A percentile compares a stretch with the other conserved stretches of the same genome.
phyloP scores from a whole-genome alignment of 805 yeast genomes.

The Candida krabiensis region DNA sequence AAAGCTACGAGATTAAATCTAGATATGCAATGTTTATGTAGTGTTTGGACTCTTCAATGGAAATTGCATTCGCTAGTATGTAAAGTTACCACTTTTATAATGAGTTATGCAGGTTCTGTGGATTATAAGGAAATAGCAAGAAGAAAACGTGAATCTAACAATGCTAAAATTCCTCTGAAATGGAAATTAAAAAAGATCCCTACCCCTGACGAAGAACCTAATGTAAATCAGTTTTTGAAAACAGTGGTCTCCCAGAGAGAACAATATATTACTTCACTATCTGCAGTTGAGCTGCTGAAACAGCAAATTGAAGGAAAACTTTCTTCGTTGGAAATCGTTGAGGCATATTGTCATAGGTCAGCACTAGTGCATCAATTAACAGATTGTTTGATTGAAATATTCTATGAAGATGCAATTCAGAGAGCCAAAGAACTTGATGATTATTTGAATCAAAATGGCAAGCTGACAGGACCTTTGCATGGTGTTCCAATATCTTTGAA shows the following conservation, averaged over 20 bases:
- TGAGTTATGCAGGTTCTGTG: too few species aligned
- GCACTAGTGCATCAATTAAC: slow-evolving; percentile 44
- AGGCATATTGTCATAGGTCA: slow-evolving; percentile 44
- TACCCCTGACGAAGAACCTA: slow-evolving; percentile 28
- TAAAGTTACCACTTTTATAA: too few species aligned
- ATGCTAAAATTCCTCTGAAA: slow-evolving; percentile 30
- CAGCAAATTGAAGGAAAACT: slow-evolving; percentile 32
- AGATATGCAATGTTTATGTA: too few species aligned
- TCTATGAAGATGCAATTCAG: slow-evolving; percentile 39
- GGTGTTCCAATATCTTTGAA: slow-evolving; percentile 48
- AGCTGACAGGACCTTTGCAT: slow-evolving; percentile 43
- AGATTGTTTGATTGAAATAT: slow-evolving; percentile 41
- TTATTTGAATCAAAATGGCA: slow-evolving; percentile 33
- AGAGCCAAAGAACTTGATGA: slow-evolving; percentile 42
- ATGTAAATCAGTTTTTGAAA: slow-evolving; percentile 23
- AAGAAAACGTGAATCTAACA: slow-evolving; percentile 18
- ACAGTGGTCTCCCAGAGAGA: slow-evolving; percentile 25
- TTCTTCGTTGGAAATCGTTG: slow-evolving; percentile 35
- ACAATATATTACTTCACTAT: slow-evolving; percentile 18
- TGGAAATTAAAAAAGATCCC: slow-evolving; percentile 31
- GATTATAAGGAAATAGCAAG: slow-evolving; percentile 19
- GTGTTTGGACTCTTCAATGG: too few species aligned
- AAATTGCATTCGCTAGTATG: too few species aligned
- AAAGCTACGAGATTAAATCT: too few species aligned
- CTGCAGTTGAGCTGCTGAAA: slow-evolving; percentile 25